Conservation (phyloP, 2,329 filamentous ascomycete species). For the Colletotrichum coccodes region DNA sequence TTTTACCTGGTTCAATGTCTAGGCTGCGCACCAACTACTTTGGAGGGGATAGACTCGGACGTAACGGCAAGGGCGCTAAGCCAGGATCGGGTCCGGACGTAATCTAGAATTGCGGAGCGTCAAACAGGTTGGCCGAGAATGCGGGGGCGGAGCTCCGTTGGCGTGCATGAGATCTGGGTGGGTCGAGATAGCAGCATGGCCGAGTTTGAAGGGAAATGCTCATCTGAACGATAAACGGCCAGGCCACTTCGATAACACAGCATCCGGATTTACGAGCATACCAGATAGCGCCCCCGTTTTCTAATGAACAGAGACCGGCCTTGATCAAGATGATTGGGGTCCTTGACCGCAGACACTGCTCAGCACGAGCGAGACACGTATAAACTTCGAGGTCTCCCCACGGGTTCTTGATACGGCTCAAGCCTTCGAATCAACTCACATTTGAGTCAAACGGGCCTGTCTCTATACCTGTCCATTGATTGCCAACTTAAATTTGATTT, state of each 20-base stretch:
- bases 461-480: not conserved
- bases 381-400: constrained; percentile 9
- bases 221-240: constrained; percentile 18
- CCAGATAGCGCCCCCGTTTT: not conserved
- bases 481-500: not conserved
- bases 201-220: constrained; percentile 1
- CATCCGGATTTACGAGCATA: not conserved
- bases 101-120: constrained; percentile 10
- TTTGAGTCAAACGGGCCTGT: not conserved
- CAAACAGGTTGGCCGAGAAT: constrained; percentile 17
- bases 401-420: not conserved
- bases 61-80: not conserved
- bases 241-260: not conserved
- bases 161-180: not conserved
- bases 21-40: no score
- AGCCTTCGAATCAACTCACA: not conserved
- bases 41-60: not conserved
- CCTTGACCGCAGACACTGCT: not conserved
- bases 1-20: not conserved
- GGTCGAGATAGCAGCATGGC: constrained; percentile 10
- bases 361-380: not conserved
- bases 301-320: not conserved
- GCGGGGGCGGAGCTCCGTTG: constrained; percentile 27
- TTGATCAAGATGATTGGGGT: not conserved
- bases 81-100: not conserved